A percentile compares a stretch with the other conserved stretches of the same genome.
Conservation (phyloP, 805 yeast genomes). For the Hanseniaspora occidentalis region DNA sequence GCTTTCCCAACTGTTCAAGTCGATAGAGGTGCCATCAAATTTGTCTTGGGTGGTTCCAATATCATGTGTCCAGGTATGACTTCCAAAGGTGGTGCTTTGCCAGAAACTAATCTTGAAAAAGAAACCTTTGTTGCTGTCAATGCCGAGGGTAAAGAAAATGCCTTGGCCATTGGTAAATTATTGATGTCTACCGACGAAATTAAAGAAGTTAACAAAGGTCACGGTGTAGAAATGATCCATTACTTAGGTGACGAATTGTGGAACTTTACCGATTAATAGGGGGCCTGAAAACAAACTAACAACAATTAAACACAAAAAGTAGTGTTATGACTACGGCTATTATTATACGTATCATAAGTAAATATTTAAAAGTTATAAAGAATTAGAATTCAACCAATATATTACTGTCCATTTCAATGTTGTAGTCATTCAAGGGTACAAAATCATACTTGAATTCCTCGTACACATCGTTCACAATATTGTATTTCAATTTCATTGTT, state of each 20-base stretch:
- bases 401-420: conserved; percentile 8
- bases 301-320: background rate
- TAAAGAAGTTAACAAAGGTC: conserved; percentile 69
- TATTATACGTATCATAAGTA: background rate
- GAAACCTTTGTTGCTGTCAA: conserved; percentile 69
- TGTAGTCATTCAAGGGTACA: conserved; percentile 10
- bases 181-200: conserved; percentile 85
- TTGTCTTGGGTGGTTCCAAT: conserved; percentile 90
- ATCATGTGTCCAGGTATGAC: conserved; percentile 96
- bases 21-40: conserved; percentile 93
- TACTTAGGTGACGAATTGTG: conserved; percentile 86
- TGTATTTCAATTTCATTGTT: conserved; percentile 4
- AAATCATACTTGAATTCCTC: conserved; percentile 13
- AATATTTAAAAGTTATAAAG: no score
- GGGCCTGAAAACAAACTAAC: background rate
- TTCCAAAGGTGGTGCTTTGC: conserved; percentile 70
- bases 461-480: conserved; percentile 1
- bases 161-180: conserved; percentile 82
- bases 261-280: conserved; percentile 41
- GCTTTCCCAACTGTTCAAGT: conserved; percentile 81
- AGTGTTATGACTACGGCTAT: background rate
- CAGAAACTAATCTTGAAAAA: conserved; percentile 43
- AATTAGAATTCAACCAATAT: conserved; percentile 8
- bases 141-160: conserved; percentile 88
- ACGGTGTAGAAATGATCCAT: conserved; percentile 76